Conservation (phyloP, 2,329 filamentous ascomycete genomes). For the Westerdykella ornata region DNA sequence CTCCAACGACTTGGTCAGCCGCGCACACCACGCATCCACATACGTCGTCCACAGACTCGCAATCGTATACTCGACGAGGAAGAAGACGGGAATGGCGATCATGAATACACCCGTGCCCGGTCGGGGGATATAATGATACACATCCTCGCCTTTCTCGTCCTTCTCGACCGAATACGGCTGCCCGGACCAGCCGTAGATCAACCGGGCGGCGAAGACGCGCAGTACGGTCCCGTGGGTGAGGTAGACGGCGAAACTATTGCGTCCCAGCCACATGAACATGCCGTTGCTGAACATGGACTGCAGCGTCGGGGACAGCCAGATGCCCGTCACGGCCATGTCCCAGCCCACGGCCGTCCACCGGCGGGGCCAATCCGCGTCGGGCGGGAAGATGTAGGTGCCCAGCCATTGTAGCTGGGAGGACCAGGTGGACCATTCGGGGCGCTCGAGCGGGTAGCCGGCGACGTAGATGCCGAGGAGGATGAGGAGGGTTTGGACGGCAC, state of each 20-base stretch:
- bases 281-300: conserved; percentile 47
- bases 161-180: conserved; percentile 38
- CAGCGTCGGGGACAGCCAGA: conserved; percentile 46
- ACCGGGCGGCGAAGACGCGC: conserved; percentile 47
- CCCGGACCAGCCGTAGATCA: conserved; percentile 48
- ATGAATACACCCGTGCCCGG: conserved; percentile 36
- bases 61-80: conserved; percentile 42
- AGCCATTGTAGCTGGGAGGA: conserved; percentile 40
- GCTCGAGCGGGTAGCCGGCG: conserved; percentile 46
- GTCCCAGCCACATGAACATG: conserved; percentile 49
- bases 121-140: conserved; percentile 41
- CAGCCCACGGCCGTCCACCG: conserved; percentile 45
- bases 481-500: conserved; percentile 35
- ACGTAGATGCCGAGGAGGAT: conserved; percentile 43
- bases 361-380: conserved; percentile 40
- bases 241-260: conserved; percentile 52
- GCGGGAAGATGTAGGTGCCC: conserved; percentile 43
- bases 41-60: conserved; percentile 49
- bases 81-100: conserved; percentile 44
- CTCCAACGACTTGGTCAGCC: conserved; percentile 45
- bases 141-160: conserved; percentile 37
- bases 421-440: conserved; percentile 47
- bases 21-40: conserved; percentile 47
- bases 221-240: conserved; percentile 50
- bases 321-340: conserved; percentile 46